phyloP scores from a whole-genome alignment of 1,284 basidiomycete species.

The Microbotryum intermedium region DNA sequence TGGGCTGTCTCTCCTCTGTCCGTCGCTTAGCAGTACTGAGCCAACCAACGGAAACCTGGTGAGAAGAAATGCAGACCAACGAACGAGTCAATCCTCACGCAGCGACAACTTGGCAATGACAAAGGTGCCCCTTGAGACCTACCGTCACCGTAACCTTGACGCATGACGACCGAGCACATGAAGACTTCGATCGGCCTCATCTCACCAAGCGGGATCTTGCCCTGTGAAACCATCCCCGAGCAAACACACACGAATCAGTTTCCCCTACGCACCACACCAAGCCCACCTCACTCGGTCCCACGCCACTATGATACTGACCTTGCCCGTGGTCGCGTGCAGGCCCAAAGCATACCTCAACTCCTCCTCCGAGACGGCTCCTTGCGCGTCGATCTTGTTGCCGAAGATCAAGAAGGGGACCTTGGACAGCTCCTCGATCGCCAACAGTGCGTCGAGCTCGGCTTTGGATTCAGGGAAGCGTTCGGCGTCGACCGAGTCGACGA shows the following conservation, averaged over 20 bases:
- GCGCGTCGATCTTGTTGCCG: slow-evolving; percentile 99
- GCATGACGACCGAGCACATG: slow-evolving; percentile 99
- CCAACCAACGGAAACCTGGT: slow-evolving; percentile 89
- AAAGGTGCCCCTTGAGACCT: slow-evolving; percentile 21
- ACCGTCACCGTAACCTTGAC: slow-evolving; percentile 98
- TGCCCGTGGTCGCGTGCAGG: slow-evolving; percentile 97
- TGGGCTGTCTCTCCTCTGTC: too few relatives aligned
- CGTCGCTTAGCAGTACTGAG: slow-evolving; percentile 68
- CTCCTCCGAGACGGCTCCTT: slow-evolving; percentile 93
- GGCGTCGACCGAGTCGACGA: slow-evolving; percentile 93
- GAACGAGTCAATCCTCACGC: neutral
- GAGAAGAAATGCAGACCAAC: neutral
- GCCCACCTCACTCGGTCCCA: too few relatives aligned
- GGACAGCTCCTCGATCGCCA: slow-evolving; percentile 84
- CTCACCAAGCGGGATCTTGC: slow-evolving; percentile 91
- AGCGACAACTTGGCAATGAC: neutral
- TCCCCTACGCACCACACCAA: too few relatives aligned
- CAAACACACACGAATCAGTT: neutral
- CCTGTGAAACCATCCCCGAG: slow-evolving; percentile 46
- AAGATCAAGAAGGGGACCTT: slow-evolving; percentile 98
- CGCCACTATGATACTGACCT: slow-evolving; percentile 50
- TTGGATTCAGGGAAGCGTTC: slow-evolving; percentile 95
- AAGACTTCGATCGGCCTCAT: slow-evolving; percentile 98
- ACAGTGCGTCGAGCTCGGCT: slow-evolving; percentile 89
- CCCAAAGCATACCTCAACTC: slow-evolving; percentile 92